Conservation (phyloP, 2,329 filamentous ascomycete species). For the Colletotrichum lupini region DNA sequence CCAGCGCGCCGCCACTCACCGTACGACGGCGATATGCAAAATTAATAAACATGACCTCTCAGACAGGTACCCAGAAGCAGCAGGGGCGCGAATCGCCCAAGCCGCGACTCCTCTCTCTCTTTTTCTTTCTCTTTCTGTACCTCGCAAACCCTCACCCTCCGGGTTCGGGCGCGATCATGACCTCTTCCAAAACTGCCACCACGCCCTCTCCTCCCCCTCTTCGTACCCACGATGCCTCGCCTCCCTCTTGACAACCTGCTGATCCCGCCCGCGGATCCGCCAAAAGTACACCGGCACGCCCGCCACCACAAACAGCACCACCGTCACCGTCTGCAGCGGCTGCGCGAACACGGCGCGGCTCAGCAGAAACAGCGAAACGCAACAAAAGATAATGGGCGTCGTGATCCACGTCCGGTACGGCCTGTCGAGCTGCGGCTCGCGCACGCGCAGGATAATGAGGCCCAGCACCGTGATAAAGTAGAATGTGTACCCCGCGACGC, state of each 20-base stretch:
- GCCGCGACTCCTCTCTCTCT: not conserved
- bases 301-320: conserved; percentile 84
- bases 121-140: not conserved
- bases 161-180: conserved; percentile 35
- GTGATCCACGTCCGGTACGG: conserved; percentile 97
- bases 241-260: conserved; percentile 57
- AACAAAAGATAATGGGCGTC: conserved; percentile 98
- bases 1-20: no score
- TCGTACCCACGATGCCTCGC: conserved; percentile 24
- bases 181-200: conserved; percentile 72
- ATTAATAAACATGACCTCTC: not conserved
- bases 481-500: conserved; percentile 95
- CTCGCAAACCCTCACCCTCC: not conserved
- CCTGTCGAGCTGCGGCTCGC: conserved; percentile 86
- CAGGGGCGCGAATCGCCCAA: not conserved
- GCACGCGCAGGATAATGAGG: conserved; percentile 88
- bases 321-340: conserved; percentile 88
- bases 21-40: not conserved
- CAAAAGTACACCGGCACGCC: conserved; percentile 92
- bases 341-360: conserved; percentile 90
- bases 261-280: conserved; percentile 77
- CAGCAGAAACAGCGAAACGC: conserved; percentile 92
- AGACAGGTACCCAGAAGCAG: not conserved
- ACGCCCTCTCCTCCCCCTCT: conserved; percentile 45
- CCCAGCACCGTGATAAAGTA: conserved; percentile 97